phyloP scores from a whole-genome alignment of 1,284 basidiomycete genomes.

The Puccinia hordei region DNA sequence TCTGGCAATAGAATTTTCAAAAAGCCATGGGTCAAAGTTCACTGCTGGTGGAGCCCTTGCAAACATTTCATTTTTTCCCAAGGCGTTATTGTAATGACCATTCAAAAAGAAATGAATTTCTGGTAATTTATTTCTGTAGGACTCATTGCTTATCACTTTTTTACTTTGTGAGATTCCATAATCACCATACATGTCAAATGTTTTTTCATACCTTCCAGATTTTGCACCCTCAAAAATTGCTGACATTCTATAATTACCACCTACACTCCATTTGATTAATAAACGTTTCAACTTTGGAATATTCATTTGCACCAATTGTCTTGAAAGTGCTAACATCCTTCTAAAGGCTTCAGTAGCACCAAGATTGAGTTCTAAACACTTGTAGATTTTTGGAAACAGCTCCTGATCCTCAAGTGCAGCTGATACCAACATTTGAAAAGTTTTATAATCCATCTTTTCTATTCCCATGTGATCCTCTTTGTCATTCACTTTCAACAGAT shows the following conservation, averaged over 20 bases:
- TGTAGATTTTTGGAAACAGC: not conserved
- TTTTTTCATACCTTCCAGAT: not conserved
- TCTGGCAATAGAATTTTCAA: not conserved
- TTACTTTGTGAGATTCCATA: not conserved
- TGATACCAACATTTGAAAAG: not conserved
- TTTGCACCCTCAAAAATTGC: not conserved
- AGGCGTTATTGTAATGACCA: not conserved
- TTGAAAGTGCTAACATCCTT: constrained; percentile 16
- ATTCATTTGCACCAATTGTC: not conserved
- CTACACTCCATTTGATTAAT: not conserved
- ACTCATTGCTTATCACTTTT: not conserved
- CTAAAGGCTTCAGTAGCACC: not conserved
- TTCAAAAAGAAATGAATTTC: no score
- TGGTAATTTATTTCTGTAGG: not conserved
- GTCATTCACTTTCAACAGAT: not conserved
- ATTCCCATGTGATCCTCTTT: not conserved
- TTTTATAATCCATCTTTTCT: not conserved
- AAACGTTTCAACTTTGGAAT: no score
- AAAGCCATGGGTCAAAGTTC: not conserved
- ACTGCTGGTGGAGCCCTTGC: not conserved
- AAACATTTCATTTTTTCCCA: not conserved
- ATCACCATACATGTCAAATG: not conserved
- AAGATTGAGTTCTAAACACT: not conserved
- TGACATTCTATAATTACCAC: not conserved
- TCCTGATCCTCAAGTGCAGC: not conserved